phyloP scores from a whole-genome alignment of 108 stramenopile genomes.

The Fistulifera solaris region DNA sequence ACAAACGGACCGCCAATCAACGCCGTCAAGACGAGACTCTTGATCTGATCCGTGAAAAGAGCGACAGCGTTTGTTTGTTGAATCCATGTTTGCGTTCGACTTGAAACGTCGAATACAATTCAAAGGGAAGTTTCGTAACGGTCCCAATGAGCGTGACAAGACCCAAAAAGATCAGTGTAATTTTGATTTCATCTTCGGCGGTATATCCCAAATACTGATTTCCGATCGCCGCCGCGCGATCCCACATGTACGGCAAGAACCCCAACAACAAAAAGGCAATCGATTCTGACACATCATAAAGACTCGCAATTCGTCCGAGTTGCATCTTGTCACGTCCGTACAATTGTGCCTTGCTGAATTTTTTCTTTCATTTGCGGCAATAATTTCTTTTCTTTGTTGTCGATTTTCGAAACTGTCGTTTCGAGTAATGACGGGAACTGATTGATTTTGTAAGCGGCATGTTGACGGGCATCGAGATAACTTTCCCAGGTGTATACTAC shows the following conservation, averaged over 20 bases:
- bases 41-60: conserved; percentile 89
- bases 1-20: conserved; percentile 86
- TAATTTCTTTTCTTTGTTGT: conserved; percentile 60
- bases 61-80: conserved; percentile 86
- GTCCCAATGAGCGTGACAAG: conserved; percentile 63
- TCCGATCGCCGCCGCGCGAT: conserved; percentile 31
- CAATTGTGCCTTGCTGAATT: conserved; percentile 71
- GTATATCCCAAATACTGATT: conserved; percentile 41
- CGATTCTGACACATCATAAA: conserved; percentile 59
- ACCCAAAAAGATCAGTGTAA: conserved; percentile 73
- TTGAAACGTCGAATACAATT: conserved; percentile 83
- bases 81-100: conserved; percentile 97
- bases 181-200: conserved; percentile 62
- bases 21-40: conserved; percentile 66
- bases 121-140: conserved; percentile 77
- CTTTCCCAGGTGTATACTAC: conserved; percentile 62
- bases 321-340: conserved; percentile 88
- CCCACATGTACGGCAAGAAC: conserved; percentile 79
- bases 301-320: conserved; percentile 72
- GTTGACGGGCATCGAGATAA: conserved; percentile 60
- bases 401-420: conserved; percentile 55
- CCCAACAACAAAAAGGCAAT: conserved; percentile 66
- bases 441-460: conserved; percentile 54
- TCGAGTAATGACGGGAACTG: conserved; percentile 56
- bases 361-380: conserved; percentile 74